A percentile compares a stretch with the other conserved stretches of the same genome.
Conservation (phyloP, 345 rosid species). For the Noccaea bulbosa region DNA sequence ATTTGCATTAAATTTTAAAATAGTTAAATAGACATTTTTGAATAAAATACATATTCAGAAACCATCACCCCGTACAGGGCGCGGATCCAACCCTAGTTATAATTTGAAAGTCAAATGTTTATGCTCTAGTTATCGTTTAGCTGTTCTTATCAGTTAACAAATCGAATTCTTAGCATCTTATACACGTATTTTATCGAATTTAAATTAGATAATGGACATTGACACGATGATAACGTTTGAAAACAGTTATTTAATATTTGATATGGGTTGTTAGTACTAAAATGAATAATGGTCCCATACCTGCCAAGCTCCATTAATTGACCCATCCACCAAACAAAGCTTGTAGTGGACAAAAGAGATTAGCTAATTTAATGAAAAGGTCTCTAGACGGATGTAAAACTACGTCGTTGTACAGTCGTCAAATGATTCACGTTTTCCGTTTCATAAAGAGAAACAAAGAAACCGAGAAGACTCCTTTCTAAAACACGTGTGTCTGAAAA, state of each 20-base stretch:
- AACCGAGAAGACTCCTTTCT: conserved; percentile 20
- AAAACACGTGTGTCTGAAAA: conserved; percentile 37
- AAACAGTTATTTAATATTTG: neutral
- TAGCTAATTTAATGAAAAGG: neutral
- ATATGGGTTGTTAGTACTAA: neutral
- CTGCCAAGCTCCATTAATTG: conserved; percentile 18
- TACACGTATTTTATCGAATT: neutral
- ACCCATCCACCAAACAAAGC: conserved; percentile 12
- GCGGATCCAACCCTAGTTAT: no score
- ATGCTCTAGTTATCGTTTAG: neutral
- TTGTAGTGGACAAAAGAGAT: neutral
- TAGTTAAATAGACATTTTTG: no score
- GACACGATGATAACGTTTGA: neutral
- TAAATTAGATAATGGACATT: neutral
- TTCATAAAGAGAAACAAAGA: neutral
- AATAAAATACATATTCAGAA: no score
- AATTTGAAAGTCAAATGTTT: neutral
- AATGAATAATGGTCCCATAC: conserved; percentile 1
- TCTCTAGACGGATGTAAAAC: neutral
- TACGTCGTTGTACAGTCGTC: neutral
- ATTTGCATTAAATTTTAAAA: no score
- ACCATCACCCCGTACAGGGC: no score
- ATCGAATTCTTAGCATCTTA: neutral
- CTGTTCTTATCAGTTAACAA: conserved; percentile 20
- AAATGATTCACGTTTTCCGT: conserved; percentile 9